Percentiles rank a stretch among this genome's conserved stretches.
These are phyloP conservation scores for Sextonia rubra DNA, from an alignment of 164 flowering plant species.

Conservation along the genomic window DNA sequence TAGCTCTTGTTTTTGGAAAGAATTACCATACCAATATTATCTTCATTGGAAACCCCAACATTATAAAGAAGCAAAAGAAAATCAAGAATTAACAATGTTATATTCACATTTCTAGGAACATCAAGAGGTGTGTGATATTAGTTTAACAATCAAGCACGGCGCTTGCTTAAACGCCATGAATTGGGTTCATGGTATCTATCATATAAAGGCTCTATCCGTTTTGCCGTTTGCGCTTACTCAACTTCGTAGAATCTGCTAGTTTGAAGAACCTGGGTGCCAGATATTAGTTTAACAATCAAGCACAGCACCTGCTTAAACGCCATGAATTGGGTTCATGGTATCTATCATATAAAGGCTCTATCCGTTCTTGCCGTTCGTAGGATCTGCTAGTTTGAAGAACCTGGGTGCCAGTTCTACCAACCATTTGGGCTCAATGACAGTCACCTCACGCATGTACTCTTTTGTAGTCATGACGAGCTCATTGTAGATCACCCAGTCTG, in stretches of 20 bases:
- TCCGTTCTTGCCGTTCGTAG: slow-evolving; percentile 87
- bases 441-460: slow-evolving; percentile 86
- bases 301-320: slow-evolving; percentile 79
- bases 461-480: slow-evolving; percentile 94
- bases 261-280: slow-evolving; percentile 79
- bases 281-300: slow-evolving; percentile 23
- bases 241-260: slow-evolving; percentile 79
- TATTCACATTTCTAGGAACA: no score
- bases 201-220: slow-evolving; percentile 79
- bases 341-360: slow-evolving; percentile 84
- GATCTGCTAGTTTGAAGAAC: slow-evolving; percentile 77
- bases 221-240: no score
- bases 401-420: slow-evolving; percentile 84
- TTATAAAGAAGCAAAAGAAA: no score
- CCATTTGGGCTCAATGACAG: slow-evolving; percentile 84
- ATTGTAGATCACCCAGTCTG: slow-evolving; percentile 86
- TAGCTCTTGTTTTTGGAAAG: no score
- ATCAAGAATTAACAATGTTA: no score
- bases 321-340: slow-evolving; percentile 91
- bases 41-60: no score
- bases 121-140: no score
- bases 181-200: slow-evolving; percentile 89
- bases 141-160: slow-evolving; percentile 47
- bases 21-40: no score
- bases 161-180: slow-evolving; percentile 84